Base-by-base conservation (phyloP, 306 rosid genomes). In the Pyrus bretschneideri region DNA sequence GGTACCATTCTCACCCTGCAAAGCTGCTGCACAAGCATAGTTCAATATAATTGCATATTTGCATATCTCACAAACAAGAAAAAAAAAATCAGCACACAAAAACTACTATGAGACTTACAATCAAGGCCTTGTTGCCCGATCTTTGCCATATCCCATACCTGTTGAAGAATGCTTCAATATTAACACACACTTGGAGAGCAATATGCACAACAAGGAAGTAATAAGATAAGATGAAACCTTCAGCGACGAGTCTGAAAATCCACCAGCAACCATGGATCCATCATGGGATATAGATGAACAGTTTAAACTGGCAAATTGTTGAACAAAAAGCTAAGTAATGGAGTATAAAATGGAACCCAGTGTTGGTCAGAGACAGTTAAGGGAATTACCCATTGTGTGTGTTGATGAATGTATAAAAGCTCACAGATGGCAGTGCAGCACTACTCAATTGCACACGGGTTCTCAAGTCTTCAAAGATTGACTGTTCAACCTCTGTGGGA, bases 131-230 rank as follows among this genome's bases (percentile, higher is more conserved):
- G 93, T 78, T 91, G 97, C 84, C 99, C 97, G 77, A 96, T 93
- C 88, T 88, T 91, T 76, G 97, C 91, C 97, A 92, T 96, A 87
- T 96, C 97, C 99, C 99, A 96, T 33, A 96, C 87, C 99, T 95
- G 81, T 18, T 14, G 22, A 84, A 59, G 71, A 44, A 81, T 33
- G 62, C 69, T 82, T 71, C 54, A 67, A 78, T 44, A 71, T 76
- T 71, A 87, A 67, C 62, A 73, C 22, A 60, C 21, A 60, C 30
- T 55, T 46, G 51, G 54, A 60, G 29, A 52, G 73, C 63, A 69
- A 57, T 15, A 18, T 3, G 35, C 54, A 35, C 30, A 38, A 10
- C 6, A 22, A 76, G 68, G 8, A 78, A 51, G 72, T 49, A 67
- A 62, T 30, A 69, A 18, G 19, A 71, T 42, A 46, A 42, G 72